phyloP scores from a whole-genome alignment of 1,284 basidiomycete genomes.

The Tilletia walkeri region DNA sequence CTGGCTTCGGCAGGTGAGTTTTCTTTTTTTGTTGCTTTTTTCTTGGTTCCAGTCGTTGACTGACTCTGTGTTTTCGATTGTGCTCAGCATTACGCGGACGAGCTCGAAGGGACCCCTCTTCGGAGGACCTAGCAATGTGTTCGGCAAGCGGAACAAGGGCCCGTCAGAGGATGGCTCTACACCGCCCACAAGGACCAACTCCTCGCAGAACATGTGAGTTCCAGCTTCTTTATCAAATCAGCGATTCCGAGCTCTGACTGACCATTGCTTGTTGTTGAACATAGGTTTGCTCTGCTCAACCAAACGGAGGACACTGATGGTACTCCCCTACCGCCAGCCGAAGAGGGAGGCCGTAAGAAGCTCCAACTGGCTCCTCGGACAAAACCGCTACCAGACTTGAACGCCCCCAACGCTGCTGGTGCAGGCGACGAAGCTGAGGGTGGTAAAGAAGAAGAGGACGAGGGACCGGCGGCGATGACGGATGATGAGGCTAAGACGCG shows the following conservation, averaged over 20 bases:
- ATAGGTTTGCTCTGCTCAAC: constrained; percentile 60
- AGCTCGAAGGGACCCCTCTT: constrained; percentile 62
- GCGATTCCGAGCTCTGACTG: not conserved
- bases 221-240: not conserved
- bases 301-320: constrained; percentile 31
- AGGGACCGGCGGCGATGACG: constrained; percentile 62
- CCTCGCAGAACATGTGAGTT: constrained; percentile 72
- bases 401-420: not conserved
- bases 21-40: constrained; percentile 39
- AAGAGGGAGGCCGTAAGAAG: constrained; percentile 68
- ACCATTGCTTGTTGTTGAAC: not conserved
- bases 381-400: constrained; percentile 58
- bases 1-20: constrained; percentile 72
- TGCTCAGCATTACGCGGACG: constrained; percentile 59
- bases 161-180: constrained; percentile 61
- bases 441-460: constrained; percentile 54
- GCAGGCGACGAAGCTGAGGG: constrained; percentile 23
- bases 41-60: constrained; percentile 4
- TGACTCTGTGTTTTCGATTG: constrained; percentile 28
- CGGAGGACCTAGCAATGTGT: constrained; percentile 71
- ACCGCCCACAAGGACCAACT: constrained; percentile 72
- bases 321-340: constrained; percentile 55
- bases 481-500: constrained; percentile 73
- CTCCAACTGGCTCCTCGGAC: constrained; percentile 69
- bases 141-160: constrained; percentile 63